These are phyloP conservation scores for Fagopyrum homotropicum DNA, from an alignment of 148 eudicot genomes.

Conservation along the genomic window DNA sequence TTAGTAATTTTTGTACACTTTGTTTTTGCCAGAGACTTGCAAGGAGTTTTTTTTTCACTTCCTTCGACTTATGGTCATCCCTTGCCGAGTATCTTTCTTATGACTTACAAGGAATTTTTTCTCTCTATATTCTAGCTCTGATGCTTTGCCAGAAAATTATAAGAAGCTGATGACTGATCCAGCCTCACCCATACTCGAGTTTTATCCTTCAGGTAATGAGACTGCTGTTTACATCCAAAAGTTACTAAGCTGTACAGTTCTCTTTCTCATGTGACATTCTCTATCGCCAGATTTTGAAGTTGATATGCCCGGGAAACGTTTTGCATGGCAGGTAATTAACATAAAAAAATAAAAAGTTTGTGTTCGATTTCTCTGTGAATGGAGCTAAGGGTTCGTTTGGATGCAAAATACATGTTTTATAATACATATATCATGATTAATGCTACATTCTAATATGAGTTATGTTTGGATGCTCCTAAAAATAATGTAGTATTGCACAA, in stretches of 20 bases:
- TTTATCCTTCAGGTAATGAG: constrained; percentile 77
- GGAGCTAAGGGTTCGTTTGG: background rate
- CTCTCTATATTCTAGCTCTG: constrained; percentile 42
- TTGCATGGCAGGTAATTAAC: constrained; percentile 87
- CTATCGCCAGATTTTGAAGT: constrained; percentile 72
- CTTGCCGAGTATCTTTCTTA: background rate
- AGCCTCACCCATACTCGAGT: constrained; percentile 75
- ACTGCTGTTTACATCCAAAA: background rate
- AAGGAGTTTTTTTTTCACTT: no score
- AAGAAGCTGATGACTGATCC: constrained; percentile 86
- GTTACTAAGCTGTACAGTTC: background rate
- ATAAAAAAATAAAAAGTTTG: background rate
- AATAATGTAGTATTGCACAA: no score
- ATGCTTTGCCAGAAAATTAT: constrained; percentile 86
- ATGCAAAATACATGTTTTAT: no score
- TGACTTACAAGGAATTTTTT: background rate
- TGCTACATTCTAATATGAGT: no score
- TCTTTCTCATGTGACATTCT: constrained; percentile 11
- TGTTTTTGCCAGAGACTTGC: no score
- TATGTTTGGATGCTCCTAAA: no score
- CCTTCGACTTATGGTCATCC: background rate
- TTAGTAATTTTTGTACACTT: background rate
- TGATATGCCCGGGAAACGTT: constrained; percentile 98
- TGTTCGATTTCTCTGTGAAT: background rate
- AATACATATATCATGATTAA: no score